phyloP scores from a whole-genome alignment of 192 early-diverging fungal species.

The Linnemannia zychae region DNA sequence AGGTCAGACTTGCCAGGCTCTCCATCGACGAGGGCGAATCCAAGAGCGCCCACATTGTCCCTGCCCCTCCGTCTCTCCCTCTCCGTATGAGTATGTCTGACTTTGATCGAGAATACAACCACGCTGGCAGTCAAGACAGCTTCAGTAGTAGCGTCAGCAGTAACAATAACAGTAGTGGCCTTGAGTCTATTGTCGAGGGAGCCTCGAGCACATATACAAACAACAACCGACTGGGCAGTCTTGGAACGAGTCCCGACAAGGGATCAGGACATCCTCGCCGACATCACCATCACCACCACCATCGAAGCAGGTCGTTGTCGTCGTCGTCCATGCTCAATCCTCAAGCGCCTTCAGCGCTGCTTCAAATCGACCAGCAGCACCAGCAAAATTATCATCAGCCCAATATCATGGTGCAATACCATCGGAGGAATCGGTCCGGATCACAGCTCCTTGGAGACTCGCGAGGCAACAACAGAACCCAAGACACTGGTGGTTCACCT shows the following conservation, averaged over 20 bases:
- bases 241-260: not conserved
- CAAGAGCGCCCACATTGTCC: slow-evolving; percentile 18
- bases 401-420: slow-evolving; percentile 22
- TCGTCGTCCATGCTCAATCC: slow-evolving; percentile 6
- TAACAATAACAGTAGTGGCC: not conserved
- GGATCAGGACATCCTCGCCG: not conserved
- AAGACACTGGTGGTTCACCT: not conserved
- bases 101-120: not conserved
- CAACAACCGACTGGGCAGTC: not conserved
- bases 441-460: not conserved
- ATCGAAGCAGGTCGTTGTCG: not conserved
- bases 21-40: slow-evolving; percentile 32
- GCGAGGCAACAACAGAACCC: not conserved
- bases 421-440: not conserved
- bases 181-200: not conserved
- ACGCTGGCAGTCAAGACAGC: not conserved
- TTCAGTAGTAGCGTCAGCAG: not conserved
- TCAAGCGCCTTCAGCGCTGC: not conserved
- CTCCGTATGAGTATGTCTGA: not conserved
- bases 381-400: slow-evolving; percentile 6
- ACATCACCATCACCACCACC: not conserved
- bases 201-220: not conserved
- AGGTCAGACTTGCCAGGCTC: slow-evolving; percentile 37
- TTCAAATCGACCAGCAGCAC: slow-evolving; percentile 20
- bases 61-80: slow-evolving; percentile 29